Evolutionary conservation across 2,329 filamentous ascomycete species (phyloP), one percentile per base, ranked within the genome.

Genomic region (Aspergillus amoenus): DNA sequence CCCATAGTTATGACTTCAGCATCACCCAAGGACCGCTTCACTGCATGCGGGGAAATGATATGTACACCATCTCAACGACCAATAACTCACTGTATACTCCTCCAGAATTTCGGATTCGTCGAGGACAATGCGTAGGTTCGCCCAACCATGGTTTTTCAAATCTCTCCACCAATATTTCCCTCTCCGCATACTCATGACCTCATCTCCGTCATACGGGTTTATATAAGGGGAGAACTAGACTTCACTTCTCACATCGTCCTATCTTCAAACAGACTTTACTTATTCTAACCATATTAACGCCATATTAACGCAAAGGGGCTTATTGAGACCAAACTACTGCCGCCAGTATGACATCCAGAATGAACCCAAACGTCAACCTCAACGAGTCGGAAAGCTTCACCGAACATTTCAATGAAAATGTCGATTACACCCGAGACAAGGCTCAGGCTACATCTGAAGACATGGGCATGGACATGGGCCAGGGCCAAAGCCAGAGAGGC

Each of bases 401-500:
- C 43, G 37, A 53, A 9, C 49, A 43, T 21, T 57, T 57, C 49
- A 57, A 53, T 40, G 37, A 48, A 17, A 54, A 57, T 17, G 55
- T 44, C 27, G 47, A 52, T 11, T 57, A 57, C 30, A 53, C 55
- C n/a, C 43, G 43, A 7, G 24, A 42, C 34, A 50, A 54, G n/a
- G 24, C 27, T 15, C 42, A 39, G 32, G 32, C 18, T 7, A 17
- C 17, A 2, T 30, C 27, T 11, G 27, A 30, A 30, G 27, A 30
- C 27, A 30, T 30, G 5, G 44, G 17, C 11, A 34, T 24, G n/a
- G 44, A 11, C 17, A 34, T 34, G 6, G 34, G 43, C 30, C 46
- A 51, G 42, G 21, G 15, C 32, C 12, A 30, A 42, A 18, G 2
- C 24, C 15, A 42, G 11, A 37, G 15, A 11, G 45, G 52, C 30